Conservation (phyloP, 306 rosid genomes). For the Vicia villosa region DNA sequence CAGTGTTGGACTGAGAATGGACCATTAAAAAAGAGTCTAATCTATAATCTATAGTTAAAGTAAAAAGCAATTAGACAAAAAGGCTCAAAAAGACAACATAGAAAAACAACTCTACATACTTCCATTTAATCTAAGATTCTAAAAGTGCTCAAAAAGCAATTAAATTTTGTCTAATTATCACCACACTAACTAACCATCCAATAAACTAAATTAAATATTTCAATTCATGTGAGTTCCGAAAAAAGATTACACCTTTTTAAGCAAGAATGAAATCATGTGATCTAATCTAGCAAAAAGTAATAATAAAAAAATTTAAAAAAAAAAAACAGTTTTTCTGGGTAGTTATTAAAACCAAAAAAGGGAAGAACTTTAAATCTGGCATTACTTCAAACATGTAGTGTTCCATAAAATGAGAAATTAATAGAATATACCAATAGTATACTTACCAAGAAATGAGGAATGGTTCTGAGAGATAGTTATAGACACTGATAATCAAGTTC, state of each 20-base stretch:
- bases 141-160: background rate
- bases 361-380: conserved; percentile 23
- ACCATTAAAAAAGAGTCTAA: conserved; percentile 18
- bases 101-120: conserved; percentile 7
- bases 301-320: no score
- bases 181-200: background rate
- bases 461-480: conserved; percentile 79
- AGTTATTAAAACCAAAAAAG: background rate
- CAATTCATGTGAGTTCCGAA: background rate
- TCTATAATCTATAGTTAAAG: conserved; percentile 11
- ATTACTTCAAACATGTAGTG: background rate
- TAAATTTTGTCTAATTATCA: conserved; percentile 7
- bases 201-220: conserved; percentile 20
- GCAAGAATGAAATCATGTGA: conserved; percentile 30
- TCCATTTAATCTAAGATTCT: conserved; percentile 8
- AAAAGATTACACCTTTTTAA: background rate
- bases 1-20: conserved; percentile 24
- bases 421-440: no score
- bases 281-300: conserved; percentile 19
- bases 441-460: conserved; percentile 85
- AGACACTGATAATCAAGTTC: conserved; percentile 80
- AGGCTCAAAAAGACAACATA: conserved; percentile 28
- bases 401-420: no score
- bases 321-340: no score
- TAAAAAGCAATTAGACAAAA: conserved; percentile 13